Conservation (phyloP, 202 grass and related monocot species). For the Hordeum pubiflorum region DNA sequence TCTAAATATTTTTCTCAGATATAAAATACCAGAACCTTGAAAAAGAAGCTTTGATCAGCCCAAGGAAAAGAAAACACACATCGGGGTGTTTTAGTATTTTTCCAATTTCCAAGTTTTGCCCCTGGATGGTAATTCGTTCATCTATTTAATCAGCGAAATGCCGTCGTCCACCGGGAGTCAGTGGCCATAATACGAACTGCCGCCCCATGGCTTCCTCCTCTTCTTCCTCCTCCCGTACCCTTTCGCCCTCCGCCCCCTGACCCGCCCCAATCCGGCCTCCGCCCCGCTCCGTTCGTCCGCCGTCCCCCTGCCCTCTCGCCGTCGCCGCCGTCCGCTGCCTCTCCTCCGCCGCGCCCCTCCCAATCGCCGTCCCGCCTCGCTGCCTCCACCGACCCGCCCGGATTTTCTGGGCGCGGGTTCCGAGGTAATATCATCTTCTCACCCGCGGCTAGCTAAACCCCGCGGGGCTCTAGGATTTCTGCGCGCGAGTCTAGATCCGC, state of each 20-base stretch:
- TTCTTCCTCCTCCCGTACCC: background rate
- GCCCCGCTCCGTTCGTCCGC: background rate
- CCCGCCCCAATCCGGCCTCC: background rate
- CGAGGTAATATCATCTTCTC: background rate
- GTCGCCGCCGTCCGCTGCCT: background rate
- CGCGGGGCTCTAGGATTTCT: background rate
- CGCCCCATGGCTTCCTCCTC: background rate
- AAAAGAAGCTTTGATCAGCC: too few species aligned
- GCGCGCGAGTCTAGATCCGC: background rate
- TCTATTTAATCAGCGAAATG: background rate
- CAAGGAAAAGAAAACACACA: background rate
- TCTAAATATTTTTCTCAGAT: background rate
- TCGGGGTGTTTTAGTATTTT: background rate
- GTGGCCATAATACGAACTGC: background rate
- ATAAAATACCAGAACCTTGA: background rate
- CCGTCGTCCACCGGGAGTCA: background rate
- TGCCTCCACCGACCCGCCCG: background rate
- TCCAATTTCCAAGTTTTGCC: background rate
- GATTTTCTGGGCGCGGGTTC: background rate
- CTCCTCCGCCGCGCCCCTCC: background rate
- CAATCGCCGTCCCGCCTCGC: background rate
- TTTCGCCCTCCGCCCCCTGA: background rate
- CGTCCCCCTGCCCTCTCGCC: background rate
- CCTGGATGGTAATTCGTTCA: background rate
- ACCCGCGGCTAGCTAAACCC: background rate